Conservation (phyloP, 1,284 basidiomycete species). For the Meira miltonrushii region DNA sequence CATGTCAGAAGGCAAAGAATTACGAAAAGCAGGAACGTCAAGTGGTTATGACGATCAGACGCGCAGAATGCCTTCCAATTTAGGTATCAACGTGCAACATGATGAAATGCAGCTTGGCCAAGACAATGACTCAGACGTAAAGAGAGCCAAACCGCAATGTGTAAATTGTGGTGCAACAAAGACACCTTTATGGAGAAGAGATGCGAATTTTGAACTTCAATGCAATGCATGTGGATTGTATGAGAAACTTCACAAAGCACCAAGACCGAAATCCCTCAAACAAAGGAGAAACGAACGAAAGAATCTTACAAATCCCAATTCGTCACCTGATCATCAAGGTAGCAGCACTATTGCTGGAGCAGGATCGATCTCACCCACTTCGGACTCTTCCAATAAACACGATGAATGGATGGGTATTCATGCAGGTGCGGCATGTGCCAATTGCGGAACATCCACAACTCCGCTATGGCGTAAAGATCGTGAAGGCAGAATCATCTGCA, state of each 20-base stretch:
- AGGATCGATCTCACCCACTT: neutral
- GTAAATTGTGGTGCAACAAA: constrained; percentile 47
- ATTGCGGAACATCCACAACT: constrained; percentile 49
- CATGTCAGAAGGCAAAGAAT: neutral
- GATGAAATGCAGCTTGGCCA: neutral
- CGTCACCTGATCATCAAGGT: constrained; percentile 7
- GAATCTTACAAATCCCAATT: constrained; percentile 16
- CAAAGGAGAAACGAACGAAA: constrained; percentile 27
- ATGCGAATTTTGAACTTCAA: constrained; percentile 39
- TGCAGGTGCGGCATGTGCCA: constrained; percentile 35
- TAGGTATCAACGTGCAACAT: neutral
- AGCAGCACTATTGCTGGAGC: neutral
- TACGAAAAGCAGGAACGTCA: neutral
- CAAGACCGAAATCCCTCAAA: constrained; percentile 40
- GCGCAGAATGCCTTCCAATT: neutral
- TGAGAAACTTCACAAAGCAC: constrained; percentile 46
- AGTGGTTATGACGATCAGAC: neutral
- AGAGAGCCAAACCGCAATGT: constrained; percentile 24
- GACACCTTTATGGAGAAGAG: constrained; percentile 47
- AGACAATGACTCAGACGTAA: neutral
- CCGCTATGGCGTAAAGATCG: constrained; percentile 49
- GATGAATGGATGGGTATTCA: constrained; percentile 15
- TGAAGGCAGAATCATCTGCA: constrained; percentile 42
- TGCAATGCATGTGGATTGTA: constrained; percentile 51
- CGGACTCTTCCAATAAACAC: neutral